phyloP scores from a whole-genome alignment of 352 stramenopile genomes.

The Globisporangium ultimum region DNA sequence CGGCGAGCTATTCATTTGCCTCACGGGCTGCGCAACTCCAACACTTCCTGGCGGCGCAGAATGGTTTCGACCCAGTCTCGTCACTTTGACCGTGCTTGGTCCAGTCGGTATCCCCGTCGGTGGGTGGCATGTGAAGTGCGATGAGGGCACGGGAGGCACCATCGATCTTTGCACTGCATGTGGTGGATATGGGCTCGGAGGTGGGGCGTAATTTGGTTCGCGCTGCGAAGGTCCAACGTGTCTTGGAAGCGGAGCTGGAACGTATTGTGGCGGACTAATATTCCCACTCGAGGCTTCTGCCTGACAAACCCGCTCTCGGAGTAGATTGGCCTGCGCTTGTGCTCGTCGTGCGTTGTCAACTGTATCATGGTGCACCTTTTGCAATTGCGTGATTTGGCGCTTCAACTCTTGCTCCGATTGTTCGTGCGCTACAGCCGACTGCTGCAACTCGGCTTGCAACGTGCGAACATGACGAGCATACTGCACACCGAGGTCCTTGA shows the following conservation, averaged over 20 bases:
- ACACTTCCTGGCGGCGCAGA: background rate
- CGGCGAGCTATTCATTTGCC: background rate
- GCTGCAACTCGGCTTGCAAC: slow-evolving; percentile 6
- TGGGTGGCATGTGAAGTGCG: slow-evolving; percentile 5
- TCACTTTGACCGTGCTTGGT: background rate
- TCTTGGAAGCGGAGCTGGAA: background rate
- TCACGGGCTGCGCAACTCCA: background rate
- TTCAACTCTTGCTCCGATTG: slow-evolving; percentile 2
- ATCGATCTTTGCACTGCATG: slow-evolving; percentile 5
- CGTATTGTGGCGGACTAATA: background rate
- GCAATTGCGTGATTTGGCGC: background rate
- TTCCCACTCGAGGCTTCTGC: background rate
- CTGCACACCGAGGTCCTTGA: slow-evolving; percentile 1
- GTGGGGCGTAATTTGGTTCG: no score
- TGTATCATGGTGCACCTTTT: background rate
- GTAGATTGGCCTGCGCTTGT: slow-evolving; percentile 1
- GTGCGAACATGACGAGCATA: slow-evolving; percentile 5
- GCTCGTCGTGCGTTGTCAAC: background rate
- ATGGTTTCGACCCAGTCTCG: slow-evolving; percentile 6
- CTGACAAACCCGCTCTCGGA: slow-evolving; percentile 5
- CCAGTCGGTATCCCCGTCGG: background rate
- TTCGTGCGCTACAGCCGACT: slow-evolving; percentile 1
- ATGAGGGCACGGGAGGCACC: background rate
- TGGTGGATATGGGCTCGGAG: no score
- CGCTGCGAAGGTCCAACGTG: background rate